Conservation (phyloP, 164 flowering plant genomes). For the Aristolochia contorta region DNA sequence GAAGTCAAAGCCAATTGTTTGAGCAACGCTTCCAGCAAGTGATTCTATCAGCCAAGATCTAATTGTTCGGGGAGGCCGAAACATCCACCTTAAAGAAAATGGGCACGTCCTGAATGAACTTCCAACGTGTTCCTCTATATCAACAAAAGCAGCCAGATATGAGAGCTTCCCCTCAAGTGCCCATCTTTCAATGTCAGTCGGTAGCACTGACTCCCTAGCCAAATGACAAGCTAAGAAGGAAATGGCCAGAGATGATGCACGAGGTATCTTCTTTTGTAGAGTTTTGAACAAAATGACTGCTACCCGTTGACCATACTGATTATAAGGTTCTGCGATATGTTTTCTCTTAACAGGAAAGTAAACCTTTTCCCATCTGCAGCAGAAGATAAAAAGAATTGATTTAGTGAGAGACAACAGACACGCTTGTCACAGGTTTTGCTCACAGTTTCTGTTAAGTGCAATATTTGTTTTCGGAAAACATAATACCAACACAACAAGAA, state of each 20-base stretch:
- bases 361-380: conserved; percentile 30
- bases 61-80: conserved; percentile 43
- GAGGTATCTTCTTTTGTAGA: conserved; percentile 46
- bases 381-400: too few species aligned
- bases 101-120: conserved; percentile 43
- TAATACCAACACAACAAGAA: too few species aligned
- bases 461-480: too few species aligned
- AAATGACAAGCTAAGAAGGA: conserved; percentile 71
- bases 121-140: conserved; percentile 47
- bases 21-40: conserved; percentile 60
- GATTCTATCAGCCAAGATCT: conserved; percentile 49
- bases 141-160: conserved; percentile 56
- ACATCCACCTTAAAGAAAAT: conserved; percentile 52
- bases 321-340: conserved; percentile 39
- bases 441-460: not conserved
- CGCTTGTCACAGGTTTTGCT: not conserved
- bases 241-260: conserved; percentile 48
- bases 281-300: conserved; percentile 50
- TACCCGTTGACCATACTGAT: conserved; percentile 42
- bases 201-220: conserved; percentile 63
- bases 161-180: conserved; percentile 81
- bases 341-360: conserved; percentile 8
- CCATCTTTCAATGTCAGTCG: conserved; percentile 75
- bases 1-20: conserved; percentile 55
- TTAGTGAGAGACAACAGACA: not conserved